phyloP scores from a whole-genome alignment of 495 filamentous ascomycete genomes.

The Podospora pseudoanserina region DNA sequence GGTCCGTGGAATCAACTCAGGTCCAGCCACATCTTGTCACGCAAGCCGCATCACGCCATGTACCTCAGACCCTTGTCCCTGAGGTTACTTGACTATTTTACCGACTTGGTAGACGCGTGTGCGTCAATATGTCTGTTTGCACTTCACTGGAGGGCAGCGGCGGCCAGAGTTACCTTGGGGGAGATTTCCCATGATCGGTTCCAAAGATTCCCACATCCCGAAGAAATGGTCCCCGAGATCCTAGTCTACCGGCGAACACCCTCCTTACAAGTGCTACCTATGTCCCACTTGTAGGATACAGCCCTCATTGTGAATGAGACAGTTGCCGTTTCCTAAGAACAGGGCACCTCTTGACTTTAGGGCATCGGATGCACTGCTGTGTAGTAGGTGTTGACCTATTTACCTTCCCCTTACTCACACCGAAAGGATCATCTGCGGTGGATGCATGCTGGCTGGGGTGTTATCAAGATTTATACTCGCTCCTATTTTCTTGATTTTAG shows the following conservation, averaged over 20 bases:
- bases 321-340: constrained; percentile 10
- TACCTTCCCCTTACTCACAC: not conserved
- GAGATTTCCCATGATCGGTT: not conserved
- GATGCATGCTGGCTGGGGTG: not conserved
- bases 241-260: not conserved
- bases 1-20: not conserved
- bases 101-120: not conserved
- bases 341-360: not conserved
- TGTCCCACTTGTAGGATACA: not conserved
- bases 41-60: constrained; percentile 9
- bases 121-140: not conserved
- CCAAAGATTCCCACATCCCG: constrained; percentile 10
- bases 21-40: not conserved
- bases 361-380: not conserved
- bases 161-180: not conserved
- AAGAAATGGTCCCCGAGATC: constrained; percentile 10
- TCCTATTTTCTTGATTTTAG: not conserved
- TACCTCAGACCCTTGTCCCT: not conserved
- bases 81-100: not conserved
- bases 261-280: not conserved
- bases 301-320: constrained; percentile 14
- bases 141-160: not conserved
- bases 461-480: not conserved
- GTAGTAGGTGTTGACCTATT: not conserved
- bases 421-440: not conserved